phyloP scores from a whole-genome alignment of 345 rosid species.

The Gossypioides kirkii region DNA sequence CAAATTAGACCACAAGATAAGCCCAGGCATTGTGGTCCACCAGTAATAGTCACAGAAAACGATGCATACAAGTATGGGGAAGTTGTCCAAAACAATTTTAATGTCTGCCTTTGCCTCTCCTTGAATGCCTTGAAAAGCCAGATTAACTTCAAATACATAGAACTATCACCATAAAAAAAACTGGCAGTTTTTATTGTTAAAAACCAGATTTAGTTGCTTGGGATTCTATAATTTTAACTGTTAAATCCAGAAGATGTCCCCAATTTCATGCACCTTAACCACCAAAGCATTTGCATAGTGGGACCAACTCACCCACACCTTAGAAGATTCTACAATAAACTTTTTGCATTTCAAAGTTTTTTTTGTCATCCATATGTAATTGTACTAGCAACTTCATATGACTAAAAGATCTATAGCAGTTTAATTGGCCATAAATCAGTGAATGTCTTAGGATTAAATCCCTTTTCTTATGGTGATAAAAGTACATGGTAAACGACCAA shows the following conservation, averaged over 20 bases:
- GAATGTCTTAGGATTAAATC: constrained; percentile 11
- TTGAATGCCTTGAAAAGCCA: constrained; percentile 9
- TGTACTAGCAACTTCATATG: constrained; percentile 19
- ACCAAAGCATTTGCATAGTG: background rate
- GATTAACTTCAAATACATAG: background rate
- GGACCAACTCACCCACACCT: constrained; percentile 18
- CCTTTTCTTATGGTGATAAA: constrained; percentile 14
- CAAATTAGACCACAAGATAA: background rate
- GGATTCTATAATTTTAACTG: background rate
- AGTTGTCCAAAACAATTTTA: background rate
- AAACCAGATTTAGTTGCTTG: constrained; percentile 13
- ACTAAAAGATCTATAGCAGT: constrained; percentile 13
- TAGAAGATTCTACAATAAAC: constrained; percentile 11
- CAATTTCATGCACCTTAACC: constrained; percentile 10
- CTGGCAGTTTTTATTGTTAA: background rate
- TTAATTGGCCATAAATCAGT: constrained; percentile 24
- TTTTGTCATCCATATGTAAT: constrained; percentile 8
- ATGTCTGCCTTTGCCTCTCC: background rate
- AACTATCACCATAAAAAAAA: background rate
- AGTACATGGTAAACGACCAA: constrained; percentile 21
- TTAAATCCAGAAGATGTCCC: constrained; percentile 3
- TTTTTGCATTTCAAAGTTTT: constrained; percentile 8
- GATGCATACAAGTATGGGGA: background rate
- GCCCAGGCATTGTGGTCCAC: background rate
- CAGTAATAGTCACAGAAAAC: background rate